A percentile compares a stretch with the other conserved stretches of the same genome.
Conservation (phyloP, 1,284 basidiomycete genomes). For the Amylostereum areolatum region DNA sequence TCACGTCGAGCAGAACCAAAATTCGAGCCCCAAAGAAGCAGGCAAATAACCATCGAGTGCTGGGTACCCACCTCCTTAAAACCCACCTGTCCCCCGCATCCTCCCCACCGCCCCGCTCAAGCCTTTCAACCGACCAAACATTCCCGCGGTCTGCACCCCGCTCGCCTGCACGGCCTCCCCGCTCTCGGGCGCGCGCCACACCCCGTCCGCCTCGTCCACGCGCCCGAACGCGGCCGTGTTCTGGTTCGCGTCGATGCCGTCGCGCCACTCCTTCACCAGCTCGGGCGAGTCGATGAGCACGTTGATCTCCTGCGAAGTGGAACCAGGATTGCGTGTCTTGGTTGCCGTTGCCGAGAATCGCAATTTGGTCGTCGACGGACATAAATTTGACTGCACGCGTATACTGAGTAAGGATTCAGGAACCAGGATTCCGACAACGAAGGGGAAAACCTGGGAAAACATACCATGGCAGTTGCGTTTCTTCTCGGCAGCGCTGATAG, state of each 20-base stretch:
- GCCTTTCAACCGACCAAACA: slow-evolving; percentile 25
- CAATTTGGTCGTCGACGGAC: slow-evolving; percentile 64
- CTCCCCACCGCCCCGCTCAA: slow-evolving; percentile 23
- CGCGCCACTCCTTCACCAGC: slow-evolving; percentile 61
- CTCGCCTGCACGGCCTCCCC: slow-evolving; percentile 30
- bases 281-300: slow-evolving; percentile 64
- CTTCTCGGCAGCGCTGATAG: slow-evolving; percentile 68
- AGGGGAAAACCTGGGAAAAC: background rate
- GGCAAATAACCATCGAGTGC: too few relatives aligned
- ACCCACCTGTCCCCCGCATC: slow-evolving; percentile 15
- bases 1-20: background rate
- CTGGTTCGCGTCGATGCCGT: slow-evolving; percentile 60
- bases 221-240: slow-evolving; percentile 63
- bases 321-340: slow-evolving; percentile 75
- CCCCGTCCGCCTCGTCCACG: slow-evolving; percentile 53
- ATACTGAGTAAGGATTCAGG: background rate
- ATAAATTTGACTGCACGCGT: slow-evolving; percentile 60
- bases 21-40: too few relatives aligned
- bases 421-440: background rate
- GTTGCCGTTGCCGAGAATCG: slow-evolving; percentile 67
- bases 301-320: slow-evolving; percentile 74
- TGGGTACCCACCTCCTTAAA: slow-evolving; percentile 4
- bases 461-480: slow-evolving; percentile 67
- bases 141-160: slow-evolving; percentile 22
- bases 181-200: slow-evolving; percentile 53